Evolutionary conservation across 2,329 filamentous ascomycete species (phyloP), one percentile per base, ranked within the genome.

Genomic region (Dryadomyces quercus-mongolicae): DNA sequence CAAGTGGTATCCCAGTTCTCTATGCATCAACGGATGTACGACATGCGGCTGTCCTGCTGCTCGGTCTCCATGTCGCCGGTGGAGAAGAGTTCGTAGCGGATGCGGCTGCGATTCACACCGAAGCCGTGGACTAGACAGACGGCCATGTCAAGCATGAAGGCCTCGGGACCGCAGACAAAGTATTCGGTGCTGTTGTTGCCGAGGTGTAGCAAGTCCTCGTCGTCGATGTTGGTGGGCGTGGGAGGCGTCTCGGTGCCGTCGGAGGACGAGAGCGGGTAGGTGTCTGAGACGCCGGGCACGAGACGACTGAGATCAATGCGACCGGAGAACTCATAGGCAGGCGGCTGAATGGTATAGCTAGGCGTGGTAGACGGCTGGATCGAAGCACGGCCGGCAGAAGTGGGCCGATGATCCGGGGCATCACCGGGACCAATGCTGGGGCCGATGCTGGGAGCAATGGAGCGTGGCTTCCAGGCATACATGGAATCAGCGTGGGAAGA

Each of bases 111-210:
- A 18, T 63, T 62, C 2, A 77, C 69, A 34, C 72, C 69, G 52
- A 71, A 66, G 12, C 65, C 59, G 54, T 67, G 64, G 20, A 58
- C 59, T 51, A 77, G 64, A 49, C 69, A 73, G 52, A 67, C 65
- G 2, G 68, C 67, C 65, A 76, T 74, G 61, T 78, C 74, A 2
- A 70, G 59, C 75, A 78, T 78, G 59, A 80, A 78, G 56, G 71
- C 68, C 64, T 78, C 74, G 0, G 76, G 75, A 0, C 77, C 77
- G 57, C 76, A 80, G 51, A 80, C 70, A 59, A 69, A 79, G 61
- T 79, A 80, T 64, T 78, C 74, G 4, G 76, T 68, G 13, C 69
- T 67, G 40, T 67, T 64, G 58, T 75, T 69, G 53, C 62, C 58
- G 2, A 80, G 66, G 59, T 69, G 73, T 36, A 80, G 64, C 56